Percentiles rank a stretch among this genome's conserved stretches.
These are phyloP conservation scores for Alternaria brassicae DNA, from an alignment of 2,329 filamentous ascomycete genomes.

Conservation along the genomic window DNA sequence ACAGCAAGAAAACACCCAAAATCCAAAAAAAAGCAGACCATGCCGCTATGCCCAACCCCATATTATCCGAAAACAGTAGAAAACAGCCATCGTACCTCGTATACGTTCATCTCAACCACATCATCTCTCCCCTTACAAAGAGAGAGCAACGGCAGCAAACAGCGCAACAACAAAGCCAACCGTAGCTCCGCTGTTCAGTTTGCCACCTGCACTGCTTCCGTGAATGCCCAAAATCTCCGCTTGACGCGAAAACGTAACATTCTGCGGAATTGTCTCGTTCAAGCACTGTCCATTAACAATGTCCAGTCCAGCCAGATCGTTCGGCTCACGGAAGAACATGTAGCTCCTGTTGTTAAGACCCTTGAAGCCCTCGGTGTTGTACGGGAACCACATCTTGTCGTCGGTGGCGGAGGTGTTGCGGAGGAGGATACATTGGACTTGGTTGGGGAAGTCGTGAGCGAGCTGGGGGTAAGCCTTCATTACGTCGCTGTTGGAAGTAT, in stretches of 20 bases:
- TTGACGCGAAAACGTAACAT: constrained; percentile 68
- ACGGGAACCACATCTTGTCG: constrained; percentile 71
- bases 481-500: constrained; percentile 78
- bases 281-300: constrained; percentile 72
- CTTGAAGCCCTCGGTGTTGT: constrained; percentile 76
- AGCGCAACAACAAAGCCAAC: constrained; percentile 46
- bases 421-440: constrained; percentile 79
- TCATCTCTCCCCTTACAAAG: constrained; percentile 26
- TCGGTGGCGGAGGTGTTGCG: constrained; percentile 78
- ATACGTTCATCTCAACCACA: background rate
- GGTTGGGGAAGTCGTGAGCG: constrained; percentile 69
- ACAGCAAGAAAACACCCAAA: too few relatives aligned
- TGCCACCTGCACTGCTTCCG: constrained; percentile 33
- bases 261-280: constrained; percentile 70
- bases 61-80: background rate
- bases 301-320: constrained; percentile 72
- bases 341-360: constrained; percentile 70
- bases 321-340: constrained; percentile 80
- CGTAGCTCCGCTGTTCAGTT: constrained; percentile 36
- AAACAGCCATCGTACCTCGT: constrained; percentile 4
- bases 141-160: constrained; percentile 35
- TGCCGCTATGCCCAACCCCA: background rate
- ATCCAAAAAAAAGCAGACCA: background rate
- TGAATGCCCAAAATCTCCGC: constrained; percentile 48
- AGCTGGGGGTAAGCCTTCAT: constrained; percentile 71